A percentile compares a stretch with the other conserved stretches of the same genome.
Conservation (phyloP, 2,329 filamentous ascomycete genomes). For the Talaromyces sp. region DNA sequence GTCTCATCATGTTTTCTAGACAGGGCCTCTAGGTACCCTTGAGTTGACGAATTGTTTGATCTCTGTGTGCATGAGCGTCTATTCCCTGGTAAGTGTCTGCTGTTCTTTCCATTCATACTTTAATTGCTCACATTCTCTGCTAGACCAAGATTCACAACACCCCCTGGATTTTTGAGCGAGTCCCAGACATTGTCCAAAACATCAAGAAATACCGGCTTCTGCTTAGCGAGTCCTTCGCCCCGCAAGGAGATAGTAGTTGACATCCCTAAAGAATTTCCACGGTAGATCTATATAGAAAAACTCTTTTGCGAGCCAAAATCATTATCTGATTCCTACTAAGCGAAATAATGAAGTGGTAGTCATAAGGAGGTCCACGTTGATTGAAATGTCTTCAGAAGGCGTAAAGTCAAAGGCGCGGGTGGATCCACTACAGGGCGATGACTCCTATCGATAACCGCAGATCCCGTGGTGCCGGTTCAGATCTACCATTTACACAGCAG, state of each 20-base stretch:
- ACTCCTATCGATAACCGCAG: no score
- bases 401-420: no score
- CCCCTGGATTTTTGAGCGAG: constrained; percentile 31
- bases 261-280: no score
- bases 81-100: not conserved
- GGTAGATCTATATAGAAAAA: no score
- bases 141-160: constrained; percentile 52
- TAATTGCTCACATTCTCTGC: constrained; percentile 41
- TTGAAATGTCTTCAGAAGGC: no score
- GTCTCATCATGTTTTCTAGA: not conserved
- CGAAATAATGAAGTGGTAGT: no score
- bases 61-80: not conserved
- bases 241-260: not conserved
- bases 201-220: constrained; percentile 2
- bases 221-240: not conserved
- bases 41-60: not conserved
- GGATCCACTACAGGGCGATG: no score
- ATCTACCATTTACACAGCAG: no score
- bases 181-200: constrained; percentile 46
- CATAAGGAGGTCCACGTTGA: no score
- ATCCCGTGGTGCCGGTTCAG: no score
- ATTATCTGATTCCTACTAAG: no score
- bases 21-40: not conserved
- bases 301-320: no score
- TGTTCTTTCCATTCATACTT: not conserved